Evolutionary conservation across 2,329 filamentous ascomycete species (phyloP), one percentile per base, ranked within the genome.

Genomic region (Corniculantispora saksenae): DNA sequence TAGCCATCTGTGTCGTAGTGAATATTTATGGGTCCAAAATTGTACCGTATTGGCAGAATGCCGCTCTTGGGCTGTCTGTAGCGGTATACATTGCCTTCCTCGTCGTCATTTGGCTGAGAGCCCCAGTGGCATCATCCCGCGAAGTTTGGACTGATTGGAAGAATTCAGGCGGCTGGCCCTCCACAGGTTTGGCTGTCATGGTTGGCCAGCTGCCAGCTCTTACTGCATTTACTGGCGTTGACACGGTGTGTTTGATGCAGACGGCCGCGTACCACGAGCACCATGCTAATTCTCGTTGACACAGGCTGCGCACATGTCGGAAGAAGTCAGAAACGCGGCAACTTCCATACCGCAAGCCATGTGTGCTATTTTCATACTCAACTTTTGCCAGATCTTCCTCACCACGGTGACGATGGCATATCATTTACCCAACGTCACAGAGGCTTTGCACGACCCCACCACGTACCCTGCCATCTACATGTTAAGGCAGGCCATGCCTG

Each of bases 231-330:
- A 61, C 65, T 3, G 67, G 66, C 45, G 45, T 64, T 21, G 67
- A 67, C 40, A 60, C 56, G 27, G 66, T 32, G 10, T 32, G 32
- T 32, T 6, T 10, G 5, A 6, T 5, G 6, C 27, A 13, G 3
- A 58, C n/a, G 9, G 17, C 29, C 3, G 23, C 13, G 47, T 57
- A 17, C 21, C 13, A 29, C 25, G n/a, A n/a, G n/a, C n/a, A n/a
- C n/a, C n/a, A n/a, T n/a, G n/a, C n/a, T n/a, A n/a, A n/a, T n/a
- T n/a, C n/a, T n/a, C n/a, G n/a, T n/a, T n/a, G n/a, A n/a, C n/a
- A n/a, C 4, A 29, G 21, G 19, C 69, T 19, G 67, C 68, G 38
- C 67, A 69, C 57, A 69, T 69, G 67, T 65, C 67, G 10, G 67
- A 69, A 53, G 67, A 69, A 58, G 67, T 68, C 10, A 57, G 50